Evolutionary conservation across 805 yeast species (phyloP).

Genomic region (Candida ascalaphidarum): DNA sequence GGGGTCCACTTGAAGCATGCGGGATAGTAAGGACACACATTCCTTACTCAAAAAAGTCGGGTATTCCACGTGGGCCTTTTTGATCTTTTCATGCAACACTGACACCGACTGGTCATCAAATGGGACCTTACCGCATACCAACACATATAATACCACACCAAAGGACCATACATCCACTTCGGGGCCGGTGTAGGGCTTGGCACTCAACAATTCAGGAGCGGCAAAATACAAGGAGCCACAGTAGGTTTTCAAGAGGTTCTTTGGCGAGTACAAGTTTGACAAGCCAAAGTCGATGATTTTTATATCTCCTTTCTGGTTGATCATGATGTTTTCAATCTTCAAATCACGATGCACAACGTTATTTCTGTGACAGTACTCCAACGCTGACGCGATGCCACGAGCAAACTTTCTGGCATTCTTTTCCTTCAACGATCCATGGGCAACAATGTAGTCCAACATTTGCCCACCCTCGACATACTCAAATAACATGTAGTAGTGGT

Average conservation of each 20-base stretch:
- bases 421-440: constrained; percentile 92
- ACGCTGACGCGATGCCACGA: constrained; percentile 87
- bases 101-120: constrained; percentile 93
- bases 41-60: constrained; percentile 75
- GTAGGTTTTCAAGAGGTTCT: constrained; percentile 74
- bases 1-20: constrained; percentile 92
- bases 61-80: constrained; percentile 85
- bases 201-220: constrained; percentile 92
- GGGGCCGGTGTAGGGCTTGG: constrained; percentile 90
- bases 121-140: constrained; percentile 97
- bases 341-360: constrained; percentile 95
- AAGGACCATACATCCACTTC: constrained; percentile 98
- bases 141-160: constrained; percentile 90
- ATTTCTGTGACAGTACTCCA: constrained; percentile 88
- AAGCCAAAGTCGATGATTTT: constrained; percentile 95
- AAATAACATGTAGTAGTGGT: constrained; percentile 93
- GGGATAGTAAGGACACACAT: constrained; percentile 68
- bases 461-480: constrained; percentile 98
- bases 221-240: constrained; percentile 98
- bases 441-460: constrained; percentile 91
- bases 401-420: constrained; percentile 92
- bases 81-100: constrained; percentile 87
- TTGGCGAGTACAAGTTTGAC: constrained; percentile 73
- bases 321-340: constrained; percentile 93
- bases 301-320: constrained; percentile 86